Evolutionary conservation across 2,329 filamentous ascomycete species (phyloP).

Genomic region (Phyllosticta capitalensis): DNA sequence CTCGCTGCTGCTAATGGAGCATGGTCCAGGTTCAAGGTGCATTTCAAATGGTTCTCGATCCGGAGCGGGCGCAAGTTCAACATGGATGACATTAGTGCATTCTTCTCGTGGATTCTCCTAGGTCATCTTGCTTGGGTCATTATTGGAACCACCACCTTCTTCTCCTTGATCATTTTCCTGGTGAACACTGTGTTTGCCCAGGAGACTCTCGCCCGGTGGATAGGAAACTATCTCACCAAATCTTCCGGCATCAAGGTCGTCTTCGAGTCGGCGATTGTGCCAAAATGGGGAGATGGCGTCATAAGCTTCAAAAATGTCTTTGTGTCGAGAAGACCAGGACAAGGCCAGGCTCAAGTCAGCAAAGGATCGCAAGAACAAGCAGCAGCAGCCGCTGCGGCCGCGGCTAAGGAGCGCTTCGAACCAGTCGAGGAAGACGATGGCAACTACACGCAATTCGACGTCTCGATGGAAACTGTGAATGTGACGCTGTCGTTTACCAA

Average conservation of each 20-base stretch:
- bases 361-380: slow-evolving; percentile 83
- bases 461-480: slow-evolving; percentile 90
- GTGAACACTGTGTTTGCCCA: slow-evolving; percentile 97
- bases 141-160: slow-evolving; percentile 95
- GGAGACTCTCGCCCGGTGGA: slow-evolving; percentile 86
- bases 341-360: slow-evolving; percentile 70
- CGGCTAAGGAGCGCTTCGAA: slow-evolving; percentile 41
- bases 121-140: slow-evolving; percentile 93
- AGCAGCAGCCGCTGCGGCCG: slow-evolving; percentile 74
- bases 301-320: slow-evolving; percentile 97
- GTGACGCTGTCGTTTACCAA: slow-evolving; percentile 96
- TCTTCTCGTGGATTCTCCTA: slow-evolving; percentile 88
- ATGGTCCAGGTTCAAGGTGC: slow-evolving; percentile 78
- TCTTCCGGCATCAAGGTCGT: slow-evolving; percentile 89
- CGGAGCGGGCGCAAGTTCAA: slow-evolving; percentile 90
- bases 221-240: slow-evolving; percentile 90
- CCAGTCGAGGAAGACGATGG: slow-evolving; percentile 64
- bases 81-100: slow-evolving; percentile 89
- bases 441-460: slow-evolving; percentile 95
- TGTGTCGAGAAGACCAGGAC: slow-evolving; percentile 81
- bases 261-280: slow-evolving; percentile 95
- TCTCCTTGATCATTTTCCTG: slow-evolving; percentile 79
- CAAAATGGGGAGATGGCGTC: slow-evolving; percentile 88
- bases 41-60: slow-evolving; percentile 97
- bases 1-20: slow-evolving; percentile 86